Base-by-base conservation (phyloP, 352 stramenopile genomes). In the Chrysophaeum taylorii region DNA sequence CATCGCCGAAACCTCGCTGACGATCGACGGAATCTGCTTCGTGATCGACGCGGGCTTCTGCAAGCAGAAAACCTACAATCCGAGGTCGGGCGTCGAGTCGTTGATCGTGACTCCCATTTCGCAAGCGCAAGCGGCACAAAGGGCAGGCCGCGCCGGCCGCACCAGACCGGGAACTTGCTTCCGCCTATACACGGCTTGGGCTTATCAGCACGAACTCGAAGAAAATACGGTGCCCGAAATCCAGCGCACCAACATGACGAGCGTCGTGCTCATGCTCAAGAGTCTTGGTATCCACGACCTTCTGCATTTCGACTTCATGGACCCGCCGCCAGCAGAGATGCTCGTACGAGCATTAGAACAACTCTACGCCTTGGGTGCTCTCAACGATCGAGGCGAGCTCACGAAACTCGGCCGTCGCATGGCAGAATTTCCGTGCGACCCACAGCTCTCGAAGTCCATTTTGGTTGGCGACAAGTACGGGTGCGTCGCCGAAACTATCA, bases 251-350 rank as follows among this genome's bases (percentile, higher is more conserved):
- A 98, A 99, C 74, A 87, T 99, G 73, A 86, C 87, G 15, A 97
- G 92, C 78, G 94, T 99, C 2, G 94, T 99, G 68, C 81, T 99
- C 42, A 88, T 98, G 76, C 89, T 99, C 69, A 99, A 99, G 80
- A 96, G 87, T 73, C 84, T 99, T 1, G 96, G 96, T 2, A 98
- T 99, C 75, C 95, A 99, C 75, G 94, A 99, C 79, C 78, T 99
- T 61, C 78, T 99, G 25, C 84, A 98, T 75, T 99, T 99, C 73
- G 96, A 99, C 80, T 99, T 99, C 73, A 98, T 99, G 93, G 96
- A 99, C 80, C 87, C 92, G 23, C 96, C 96, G 23, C 95, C 96
- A 2, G 88, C 96, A 48, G 96, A 99, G 80, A 95, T 94, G 23
- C 82, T 99, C 21, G 99, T 99, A 70, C 86, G 93, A 21, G 94